Base-by-base conservation (phyloP, 2,329 filamentous ascomycete genomes). In the Nigrograna mackinnonii region DNA sequence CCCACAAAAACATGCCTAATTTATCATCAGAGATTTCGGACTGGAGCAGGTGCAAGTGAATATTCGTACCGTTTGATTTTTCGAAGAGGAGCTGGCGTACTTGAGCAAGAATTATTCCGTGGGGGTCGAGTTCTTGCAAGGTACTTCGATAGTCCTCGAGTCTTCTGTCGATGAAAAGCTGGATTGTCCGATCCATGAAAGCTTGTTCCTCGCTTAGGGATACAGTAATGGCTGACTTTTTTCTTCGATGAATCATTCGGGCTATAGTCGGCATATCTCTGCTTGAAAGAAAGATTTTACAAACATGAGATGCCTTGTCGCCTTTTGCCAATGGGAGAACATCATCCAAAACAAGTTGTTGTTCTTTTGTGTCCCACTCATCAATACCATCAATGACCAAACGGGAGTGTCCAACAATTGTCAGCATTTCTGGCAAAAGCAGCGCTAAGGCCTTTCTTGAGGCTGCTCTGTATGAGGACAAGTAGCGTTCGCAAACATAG, bases 311-410 rank as follows among this genome's bases (percentile, higher is more conserved):
- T 31, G 38, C 3, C 43, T 47, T 9, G 33, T 33, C 17, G 39
- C 20, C 16, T 18, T 17, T 32, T 34, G 20, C 14, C 32, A n/a
- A 38, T 35, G 26, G 5, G 41, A 41, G 13, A 41, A 14, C 6
- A 54, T 33, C 11, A 41, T 37, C 11, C 41, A 21, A 1, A 57
- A n/a, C 12, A 60, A 49, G 13, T 43, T 39, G 19, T 28, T 60
- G 54, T 17, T 51, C 47, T 9, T 43, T 37, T 11, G 37, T 18
- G 11, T 50, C 43, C 21, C 49, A 59, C 46, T 66, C 62, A 21
- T 66, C 58, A 5, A 63, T 19, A 2, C 62, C 60, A 41, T 66
- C 62, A 21, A 66, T 28, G 7, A 65, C 39, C 6, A 66, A 46
- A n/a, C n/a, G n/a, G n/a, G n/a, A n/a, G n/a, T n/a, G n/a, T n/a